Conservation (phyloP, 768 basidiomycete genomes). For the Boletus subcaerulescens region DNA sequence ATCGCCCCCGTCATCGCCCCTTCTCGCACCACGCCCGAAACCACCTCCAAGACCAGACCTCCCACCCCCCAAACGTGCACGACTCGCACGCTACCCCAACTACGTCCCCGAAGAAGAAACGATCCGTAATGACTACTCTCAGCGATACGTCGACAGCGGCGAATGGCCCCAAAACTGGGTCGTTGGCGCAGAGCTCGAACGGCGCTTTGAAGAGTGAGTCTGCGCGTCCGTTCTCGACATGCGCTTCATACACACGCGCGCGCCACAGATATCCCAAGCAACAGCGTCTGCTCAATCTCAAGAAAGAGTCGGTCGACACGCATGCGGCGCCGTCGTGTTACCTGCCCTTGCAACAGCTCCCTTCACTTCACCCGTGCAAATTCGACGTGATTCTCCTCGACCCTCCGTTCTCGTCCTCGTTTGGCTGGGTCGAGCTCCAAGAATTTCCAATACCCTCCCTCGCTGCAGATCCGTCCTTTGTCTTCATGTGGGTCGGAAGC, state of each 20-base stretch:
- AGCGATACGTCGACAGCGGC: conserved; percentile 85
- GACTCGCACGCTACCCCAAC: conserved; percentile 67
- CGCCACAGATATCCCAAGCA: conserved; percentile 86
- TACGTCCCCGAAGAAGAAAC: conserved; percentile 95
- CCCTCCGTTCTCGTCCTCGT: conserved; percentile 84
- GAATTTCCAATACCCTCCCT: conserved; percentile 78
- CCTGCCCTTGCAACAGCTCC: conserved; percentile 58
- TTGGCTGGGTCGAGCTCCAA: conserved; percentile 82
- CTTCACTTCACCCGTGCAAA: conserved; percentile 57
- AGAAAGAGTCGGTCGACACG: conserved; percentile 71
- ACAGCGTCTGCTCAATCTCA: conserved; percentile 76
- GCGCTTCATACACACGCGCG: neutral
- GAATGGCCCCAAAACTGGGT: conserved; percentile 96
- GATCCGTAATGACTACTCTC: conserved; percentile 92
- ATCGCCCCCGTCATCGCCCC: conserved; percentile 49
- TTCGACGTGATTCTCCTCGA: conserved; percentile 93
- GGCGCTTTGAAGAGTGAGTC: conserved; percentile 89
- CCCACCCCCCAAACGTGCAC: conserved; percentile 71
- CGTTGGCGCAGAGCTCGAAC: conserved; percentile 82
- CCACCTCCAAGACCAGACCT: conserved; percentile 45
- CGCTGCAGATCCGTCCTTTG: conserved; percentile 88
- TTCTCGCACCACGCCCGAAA: conserved; percentile 32
- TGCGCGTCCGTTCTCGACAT: neutral
- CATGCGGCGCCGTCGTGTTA: conserved; percentile 74
- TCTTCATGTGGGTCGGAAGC: conserved; percentile 95